phyloP scores from a whole-genome alignment of 1,139 yeast genomes.

The Scheffersomyces titani region DNA sequence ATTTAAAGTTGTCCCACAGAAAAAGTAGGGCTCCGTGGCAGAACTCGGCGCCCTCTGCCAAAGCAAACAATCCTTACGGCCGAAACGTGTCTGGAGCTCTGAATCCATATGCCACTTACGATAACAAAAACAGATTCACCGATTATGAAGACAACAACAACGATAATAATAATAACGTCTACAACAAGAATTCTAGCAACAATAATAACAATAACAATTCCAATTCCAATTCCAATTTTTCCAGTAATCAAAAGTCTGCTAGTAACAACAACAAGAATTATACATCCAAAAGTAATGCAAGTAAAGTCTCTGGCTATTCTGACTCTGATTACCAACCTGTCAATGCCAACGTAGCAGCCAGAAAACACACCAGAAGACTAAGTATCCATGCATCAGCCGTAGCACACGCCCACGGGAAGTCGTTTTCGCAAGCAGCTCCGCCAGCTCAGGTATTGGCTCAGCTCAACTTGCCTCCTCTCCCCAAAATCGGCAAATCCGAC shows the following conservation, averaged over 20 bases:
- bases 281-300: background rate
- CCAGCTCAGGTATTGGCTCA: slow-evolving; percentile 22
- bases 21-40: slow-evolving; percentile 53
- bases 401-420: slow-evolving; percentile 35
- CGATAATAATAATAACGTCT: background rate
- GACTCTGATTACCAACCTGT: slow-evolving; percentile 3
- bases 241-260: slow-evolving; percentile 1
- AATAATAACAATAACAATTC: background rate
- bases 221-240: slow-evolving; percentile 7
- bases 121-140: background rate
- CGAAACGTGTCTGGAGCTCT: background rate
- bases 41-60: slow-evolving; percentile 15
- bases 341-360: slow-evolving; percentile 13
- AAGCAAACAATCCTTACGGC: slow-evolving; percentile 38
- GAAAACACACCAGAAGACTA: slow-evolving; percentile 37
- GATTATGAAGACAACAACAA: background rate
- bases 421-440: slow-evolving; percentile 19
- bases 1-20: slow-evolving; percentile 32
- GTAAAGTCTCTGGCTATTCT: background rate
- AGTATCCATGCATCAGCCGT: slow-evolving; percentile 48
- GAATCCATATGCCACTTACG: background rate
- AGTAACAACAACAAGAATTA: background rate
- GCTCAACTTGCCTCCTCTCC: slow-evolving; percentile 41
- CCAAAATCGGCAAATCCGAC: slow-evolving; percentile 23
- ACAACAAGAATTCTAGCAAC: background rate